Evolutionary conservation across 1,284 basidiomycete species (phyloP), one percentile per base, ranked within the genome.

Genomic region (Sporisorium iseilematis-ciliati): DNA sequence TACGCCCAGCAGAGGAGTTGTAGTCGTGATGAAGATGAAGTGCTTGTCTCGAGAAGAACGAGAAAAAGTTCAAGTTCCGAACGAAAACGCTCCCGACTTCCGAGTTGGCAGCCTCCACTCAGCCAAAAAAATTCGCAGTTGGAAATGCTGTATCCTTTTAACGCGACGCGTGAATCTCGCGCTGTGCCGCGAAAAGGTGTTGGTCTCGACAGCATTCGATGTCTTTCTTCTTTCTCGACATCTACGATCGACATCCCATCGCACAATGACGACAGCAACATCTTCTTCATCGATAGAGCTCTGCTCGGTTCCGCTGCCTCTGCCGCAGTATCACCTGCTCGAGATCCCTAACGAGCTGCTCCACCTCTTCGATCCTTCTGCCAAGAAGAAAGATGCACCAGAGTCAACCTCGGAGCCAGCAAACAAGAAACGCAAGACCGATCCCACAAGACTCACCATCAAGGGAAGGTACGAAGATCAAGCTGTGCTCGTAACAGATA

Each of bases 401-500:
- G 41, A 56, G 18, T 26, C 59, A 2, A 10, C 49, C 20, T 42
- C 55, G 8, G 57, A 65, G 29, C 59, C 61, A n/a, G 53, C 61
- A 25, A 23, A 62, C 12, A 75, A 75, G 57, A 75, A 62, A 42
- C 57, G 60, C 49, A 67, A 61, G 51, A 40, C 52, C 29, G 40
- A 53, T 4, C 50, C 51, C 4, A 41, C 56, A 23, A 63, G 69
- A 25, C 77, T 84, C 26, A 77, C 69, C 1, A 80, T 84, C 64
- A 83, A 83, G 25, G 83, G 83, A 0, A 62, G 82, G 29, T 67
- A 78, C 23, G 56, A 57, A 8, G 83, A 84, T 41, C 75, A 82
- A 31, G 83, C 83, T 2, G 76, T 80, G n/a, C 75, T 84, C 23
- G 74, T 74, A 21, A 84, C 82, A 16, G 51, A 67, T 3, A 62